Base-by-base conservation (phyloP, 345 rosid genomes). In the Brassica cretica region DNA sequence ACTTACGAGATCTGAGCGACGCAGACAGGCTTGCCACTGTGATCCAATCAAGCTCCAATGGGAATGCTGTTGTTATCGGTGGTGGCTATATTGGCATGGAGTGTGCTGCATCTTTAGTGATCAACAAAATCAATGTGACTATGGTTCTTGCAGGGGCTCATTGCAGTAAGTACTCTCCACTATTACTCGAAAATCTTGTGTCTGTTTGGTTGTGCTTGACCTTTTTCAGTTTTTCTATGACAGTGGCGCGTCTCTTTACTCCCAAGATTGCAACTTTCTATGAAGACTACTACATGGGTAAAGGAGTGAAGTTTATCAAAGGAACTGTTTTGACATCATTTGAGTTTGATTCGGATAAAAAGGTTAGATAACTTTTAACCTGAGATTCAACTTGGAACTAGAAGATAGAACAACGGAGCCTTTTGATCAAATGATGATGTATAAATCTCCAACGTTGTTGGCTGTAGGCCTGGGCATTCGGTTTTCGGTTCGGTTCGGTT, bases 51-150 rank as follows among this genome's bases (percentile, higher is more conserved):
- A 88, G 85, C 76, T 15, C 83, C 49, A 87, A 87, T 62, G 93
- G 95, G 63, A 88, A 93, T 82, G 97, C 98, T 68, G 91, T 95
- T 73, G 94, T 95, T 67, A 95, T 95, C 1, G 99, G 98, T 11
- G 99, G 98, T 79, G 99, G 99, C 78, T 95, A 95, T 78, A 89
- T 95, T 27, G 97, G 98, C 83, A 95, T 95, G 99, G 99, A 95
- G 82, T 91, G 97, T 75, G 94, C 99, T 70, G 97, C 98, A 68
- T 95, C 99, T 72, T 84, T 93, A 83, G 98, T 87, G 80, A 93
- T 88, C 83, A 93, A 90, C 86, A 90, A 86, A 77, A 90, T 91
- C 67, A 91, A 89, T 60, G 96, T 93, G 64, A 90, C 99, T 4
- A 88, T 95, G 98, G 98, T 95, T 85, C 93, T 95, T 85, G 97